Base-by-base conservation (phyloP, 208 protist genomes). In the Strigomonas culicis region DNA sequence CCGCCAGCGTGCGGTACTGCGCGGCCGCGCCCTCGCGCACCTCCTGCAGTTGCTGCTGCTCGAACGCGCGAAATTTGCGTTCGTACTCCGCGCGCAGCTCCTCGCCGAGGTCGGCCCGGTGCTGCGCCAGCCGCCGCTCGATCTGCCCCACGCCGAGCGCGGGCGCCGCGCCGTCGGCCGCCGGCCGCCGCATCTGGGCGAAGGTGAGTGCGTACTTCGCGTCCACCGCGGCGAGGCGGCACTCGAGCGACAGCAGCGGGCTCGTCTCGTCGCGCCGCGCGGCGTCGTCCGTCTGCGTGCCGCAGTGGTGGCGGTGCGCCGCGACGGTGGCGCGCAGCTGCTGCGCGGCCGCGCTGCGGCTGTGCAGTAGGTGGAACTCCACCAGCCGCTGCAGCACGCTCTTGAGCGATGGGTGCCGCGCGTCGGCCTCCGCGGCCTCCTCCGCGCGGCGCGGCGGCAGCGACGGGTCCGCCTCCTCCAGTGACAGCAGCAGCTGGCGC, bases 201-300 rank as follows among this genome's bases (percentile, higher is more conserved):
- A 91, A 93, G 31, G 77, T 77, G 8, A 95, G 74, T 1, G 89
- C 83, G 63, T 95, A 91, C 70, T 92, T 88, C 22, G 86, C 89
- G 46, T 95, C 89, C 10, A 95, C 86, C 0, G 89, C 89, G 13
- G 89, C 89, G 34, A 95, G 81, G 0, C 89, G 85, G 58, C 78
- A 78, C 71, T 95, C 85, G 27, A 95, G 76, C 8, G 89, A 80
- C n/a, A 78, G 74, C 24, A 79, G 70, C 1, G 82, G 68, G 39
- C 77, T 80, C 8, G 60, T 72, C 4, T 60, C 63, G 31, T 61
- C 52, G 64, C 21, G 25, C 25, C 31, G 59, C 58, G 21, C 75
- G 53, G 59, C 56, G 30, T 66, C 70, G 34, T 86, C 76, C 0
- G 87, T 94, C 52, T 91, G 83, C 27, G 79, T 86, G 46, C 84